phyloP scores from a whole-genome alignment of 257 asterid species.

The Petunia axillaris region DNA sequence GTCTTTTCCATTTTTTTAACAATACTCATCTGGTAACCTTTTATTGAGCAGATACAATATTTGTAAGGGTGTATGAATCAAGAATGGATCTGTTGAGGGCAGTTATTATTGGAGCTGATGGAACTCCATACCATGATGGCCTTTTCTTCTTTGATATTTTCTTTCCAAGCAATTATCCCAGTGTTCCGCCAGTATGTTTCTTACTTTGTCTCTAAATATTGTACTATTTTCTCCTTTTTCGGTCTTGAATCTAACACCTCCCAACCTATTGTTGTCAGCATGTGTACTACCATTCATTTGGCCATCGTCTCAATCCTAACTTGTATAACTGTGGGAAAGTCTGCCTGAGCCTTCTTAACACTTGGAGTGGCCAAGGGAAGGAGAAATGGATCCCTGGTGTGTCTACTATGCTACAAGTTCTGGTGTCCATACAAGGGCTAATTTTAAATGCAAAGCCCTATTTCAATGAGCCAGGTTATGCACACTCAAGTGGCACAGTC shows the following conservation, averaged over 20 bases:
- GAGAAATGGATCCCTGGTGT: constrained; percentile 82
- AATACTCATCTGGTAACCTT: background rate
- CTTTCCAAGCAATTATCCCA: constrained; percentile 81
- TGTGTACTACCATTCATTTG: constrained; percentile 91
- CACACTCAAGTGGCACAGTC: constrained; percentile 42
- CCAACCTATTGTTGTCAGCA: constrained; percentile 48
- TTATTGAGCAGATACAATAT: constrained; percentile 62
- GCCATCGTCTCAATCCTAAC: constrained; percentile 91
- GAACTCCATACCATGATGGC: constrained; percentile 98
- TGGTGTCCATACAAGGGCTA: constrained; percentile 96
- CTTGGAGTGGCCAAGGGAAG: constrained; percentile 75
- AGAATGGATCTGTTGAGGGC: constrained; percentile 97
- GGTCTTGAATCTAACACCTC: background rate
- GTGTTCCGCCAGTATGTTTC: constrained; percentile 81
- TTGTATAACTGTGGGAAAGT: constrained; percentile 84
- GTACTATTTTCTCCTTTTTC: background rate
- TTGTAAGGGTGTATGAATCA: constrained; percentile 83
- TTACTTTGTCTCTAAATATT: background rate
- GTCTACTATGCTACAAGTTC: constrained; percentile 86
- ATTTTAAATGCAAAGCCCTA: constrained; percentile 88
- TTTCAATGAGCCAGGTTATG: constrained; percentile 92
- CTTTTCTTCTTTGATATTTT: constrained; percentile 89
- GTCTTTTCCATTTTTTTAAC: background rate
- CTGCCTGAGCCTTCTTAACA: constrained; percentile 91
- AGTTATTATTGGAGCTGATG: constrained; percentile 90